phyloP scores from a whole-genome alignment of 78 protist species.

The Dictyostelium capitatum region DNA sequence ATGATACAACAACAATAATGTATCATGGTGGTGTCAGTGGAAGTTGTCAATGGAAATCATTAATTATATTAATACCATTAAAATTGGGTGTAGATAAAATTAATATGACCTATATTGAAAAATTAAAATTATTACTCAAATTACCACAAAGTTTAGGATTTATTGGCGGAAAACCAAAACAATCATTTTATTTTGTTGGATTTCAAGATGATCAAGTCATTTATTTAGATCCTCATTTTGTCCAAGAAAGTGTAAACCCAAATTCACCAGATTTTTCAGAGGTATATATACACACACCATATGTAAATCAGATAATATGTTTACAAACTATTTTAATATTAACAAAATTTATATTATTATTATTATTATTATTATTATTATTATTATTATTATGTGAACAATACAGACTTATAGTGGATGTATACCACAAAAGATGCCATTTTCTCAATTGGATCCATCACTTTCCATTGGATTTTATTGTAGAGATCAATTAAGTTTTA shows the following conservation, averaged over 20 bases:
- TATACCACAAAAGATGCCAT: slow-evolving; percentile 84
- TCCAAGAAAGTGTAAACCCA: slow-evolving; percentile 76
- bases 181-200: slow-evolving; percentile 89
- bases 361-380: not conserved
- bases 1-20: not conserved
- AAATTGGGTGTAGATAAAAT: slow-evolving; percentile 67
- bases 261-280: slow-evolving; percentile 12
- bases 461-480: slow-evolving; percentile 87
- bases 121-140: slow-evolving; percentile 33
- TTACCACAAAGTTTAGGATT: slow-evolving; percentile 83
- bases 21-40: not conserved
- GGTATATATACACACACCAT: slow-evolving; percentile 37
- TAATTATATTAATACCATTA: slow-evolving; percentile 52
- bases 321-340: not conserved
- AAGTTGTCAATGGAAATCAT: slow-evolving; percentile 32
- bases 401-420: slow-evolving; percentile 84
- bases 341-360: not conserved
- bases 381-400: not conserved
- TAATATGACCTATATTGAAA: slow-evolving; percentile 16
- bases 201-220: slow-evolving; percentile 86
- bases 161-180: slow-evolving; percentile 90
- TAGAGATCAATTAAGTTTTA: slow-evolving; percentile 78
- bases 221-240: slow-evolving; percentile 90
- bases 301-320: not conserved
- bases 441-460: slow-evolving; percentile 87